Conservation (phyloP, 441 rosid species). For the Populus hybrid region DNA sequence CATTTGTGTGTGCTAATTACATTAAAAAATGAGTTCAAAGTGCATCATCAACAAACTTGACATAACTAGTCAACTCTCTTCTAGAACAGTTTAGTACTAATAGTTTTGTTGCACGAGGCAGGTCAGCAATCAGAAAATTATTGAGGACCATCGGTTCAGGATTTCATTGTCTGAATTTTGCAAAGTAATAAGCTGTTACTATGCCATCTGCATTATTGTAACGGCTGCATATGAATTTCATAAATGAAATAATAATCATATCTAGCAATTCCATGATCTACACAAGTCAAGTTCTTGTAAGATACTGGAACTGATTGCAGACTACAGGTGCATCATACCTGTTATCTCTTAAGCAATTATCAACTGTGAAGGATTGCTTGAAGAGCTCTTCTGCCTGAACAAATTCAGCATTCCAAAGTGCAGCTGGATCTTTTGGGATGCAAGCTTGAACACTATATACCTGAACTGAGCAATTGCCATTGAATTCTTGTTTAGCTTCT, state of each 20-base stretch:
- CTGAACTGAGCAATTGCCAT: slow-evolving; percentile 59
- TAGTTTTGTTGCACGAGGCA: not conserved
- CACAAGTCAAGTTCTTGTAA: not conserved
- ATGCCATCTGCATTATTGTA: not conserved
- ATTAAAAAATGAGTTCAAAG: not conserved
- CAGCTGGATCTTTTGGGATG: slow-evolving; percentile 78
- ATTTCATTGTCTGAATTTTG: slow-evolving; percentile 1
- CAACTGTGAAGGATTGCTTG: slow-evolving; percentile 46
- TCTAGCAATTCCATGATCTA: not conserved
- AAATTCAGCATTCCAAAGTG: slow-evolving; percentile 81
- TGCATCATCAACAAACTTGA: not conserved
- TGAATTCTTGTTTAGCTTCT: slow-evolving; percentile 76
- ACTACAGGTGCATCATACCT: slow-evolving; percentile 37
- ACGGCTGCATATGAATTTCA: not conserved
- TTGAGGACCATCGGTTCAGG: not conserved
- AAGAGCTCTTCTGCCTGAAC: slow-evolving; percentile 88
- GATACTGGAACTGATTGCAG: not conserved
- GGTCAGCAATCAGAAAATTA: not conserved
- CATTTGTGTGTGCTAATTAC: not conserved
- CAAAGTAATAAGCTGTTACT: not conserved
- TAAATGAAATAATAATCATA: not conserved
- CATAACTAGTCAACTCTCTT: not conserved
- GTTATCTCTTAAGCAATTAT: slow-evolving; percentile 88
- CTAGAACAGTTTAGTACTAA: not conserved
- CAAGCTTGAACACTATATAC: slow-evolving; percentile 83